Evolutionary conservation across 768 basidiomycete genomes (phyloP), one percentile per base, ranked within the genome.

Genomic region (Auriscalpium vulgare): DNA sequence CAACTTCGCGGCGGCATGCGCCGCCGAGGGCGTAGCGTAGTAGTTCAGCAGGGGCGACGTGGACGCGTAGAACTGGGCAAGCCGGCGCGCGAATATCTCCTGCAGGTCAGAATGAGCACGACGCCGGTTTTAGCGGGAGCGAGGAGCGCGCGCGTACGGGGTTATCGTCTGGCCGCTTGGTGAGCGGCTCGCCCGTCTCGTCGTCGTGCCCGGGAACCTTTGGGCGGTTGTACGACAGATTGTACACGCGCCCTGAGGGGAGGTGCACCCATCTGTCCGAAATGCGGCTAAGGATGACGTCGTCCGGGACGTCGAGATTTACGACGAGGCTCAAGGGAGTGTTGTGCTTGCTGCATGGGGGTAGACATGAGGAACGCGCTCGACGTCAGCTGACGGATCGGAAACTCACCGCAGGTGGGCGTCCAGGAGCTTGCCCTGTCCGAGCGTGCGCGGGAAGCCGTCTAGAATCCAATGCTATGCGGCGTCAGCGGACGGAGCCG

Each of bases 231-330:
- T 91, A 95, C 8, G 85, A 84, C 68, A 84, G 76, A 70, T 94
- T 95, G 75, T 97, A 97, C 11, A 95, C 85, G 11, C 93, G 80
- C 14, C 93, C 93, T 0, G 91, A 94, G 8, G 89, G 82, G 13
- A 87, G 75, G 67, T 95, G 93, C 21, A 95, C 79, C 88, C 87
- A 95, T 43, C 93, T 85, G 66, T 95, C 91, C 11, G 88, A 87
- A 62, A 95, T 94, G 50, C 93, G 87, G 56, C 80, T 76, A 17
- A 95, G 75, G 65, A 95, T 94, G 51, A 91, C 78, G 56, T 87
- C 77, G 66, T 95, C 92, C 1, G 91, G 79, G n/a, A 97, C 91
- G 59, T 92, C 86, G 34, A 97, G 75, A 68, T 92, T 91, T 54
- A 93, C 83, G 40, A 95, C 79, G 46, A 95, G 76, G 56, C 84